Percentiles rank a stretch among this genome's conserved stretches.
Conservation (phyloP, 2,329 filamentous ascomycete species). For the Domatiomyces catenatus region DNA sequence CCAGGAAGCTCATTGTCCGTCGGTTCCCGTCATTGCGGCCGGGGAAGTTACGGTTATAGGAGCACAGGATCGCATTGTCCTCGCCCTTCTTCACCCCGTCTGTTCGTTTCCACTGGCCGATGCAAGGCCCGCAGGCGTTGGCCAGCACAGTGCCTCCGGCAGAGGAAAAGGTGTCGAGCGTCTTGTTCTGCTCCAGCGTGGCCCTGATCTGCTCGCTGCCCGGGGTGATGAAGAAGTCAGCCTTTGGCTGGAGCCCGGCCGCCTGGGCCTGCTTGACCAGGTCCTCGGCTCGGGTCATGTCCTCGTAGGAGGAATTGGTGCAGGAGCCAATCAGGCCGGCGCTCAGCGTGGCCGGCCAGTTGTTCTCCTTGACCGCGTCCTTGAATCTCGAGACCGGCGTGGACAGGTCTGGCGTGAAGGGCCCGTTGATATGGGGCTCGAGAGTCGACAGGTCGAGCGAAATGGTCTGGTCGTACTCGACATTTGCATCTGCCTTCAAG, state of each 20-base stretch:
- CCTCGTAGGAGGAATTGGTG: conserved; percentile 97
- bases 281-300: conserved; percentile 91
- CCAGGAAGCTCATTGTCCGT: conserved; percentile 96
- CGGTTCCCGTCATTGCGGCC: conserved; percentile 94
- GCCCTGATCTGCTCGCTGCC: conserved; percentile 94
- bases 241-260: conserved; percentile 77
- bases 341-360: conserved; percentile 82
- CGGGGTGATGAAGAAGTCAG: conserved; percentile 90
- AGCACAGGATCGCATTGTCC: conserved; percentile 84
- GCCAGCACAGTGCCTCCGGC: conserved; percentile 82
- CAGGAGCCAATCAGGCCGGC: conserved; percentile 94
- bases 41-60: conserved; percentile 97
- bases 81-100: conserved; percentile 75
- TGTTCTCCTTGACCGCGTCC: conserved; percentile 62
- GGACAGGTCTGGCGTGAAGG: conserved; percentile 88
- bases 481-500: conserved; percentile 62
- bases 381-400: conserved; percentile 86
- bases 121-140: conserved; percentile 82
- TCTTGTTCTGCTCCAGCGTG: conserved; percentile 77
- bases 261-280: conserved; percentile 79
- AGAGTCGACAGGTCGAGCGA: conserved; percentile 78
- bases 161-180: conserved; percentile 67
- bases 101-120: conserved; percentile 81
- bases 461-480: conserved; percentile 79
- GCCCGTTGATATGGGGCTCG: conserved; percentile 93